These are phyloP conservation scores for Cardiospermum halicacabum DNA, from an alignment of 345 rosid genomes.

Conservation along the genomic window DNA sequence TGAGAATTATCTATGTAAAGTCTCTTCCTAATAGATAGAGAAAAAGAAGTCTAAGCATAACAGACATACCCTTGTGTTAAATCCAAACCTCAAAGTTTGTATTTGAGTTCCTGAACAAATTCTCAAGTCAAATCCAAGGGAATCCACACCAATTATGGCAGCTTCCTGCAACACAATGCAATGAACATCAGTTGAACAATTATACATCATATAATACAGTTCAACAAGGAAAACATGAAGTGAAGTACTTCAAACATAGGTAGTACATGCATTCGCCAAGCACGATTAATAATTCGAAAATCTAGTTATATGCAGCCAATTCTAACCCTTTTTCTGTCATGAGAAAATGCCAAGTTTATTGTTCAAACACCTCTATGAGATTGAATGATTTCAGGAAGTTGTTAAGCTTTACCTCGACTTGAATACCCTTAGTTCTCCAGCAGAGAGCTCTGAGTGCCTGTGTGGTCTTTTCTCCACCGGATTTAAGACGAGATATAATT, in stretches of 20 bases:
- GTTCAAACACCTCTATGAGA: too few species aligned
- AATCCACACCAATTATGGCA: slow-evolving; percentile 56
- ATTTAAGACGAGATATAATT: slow-evolving; percentile 64
- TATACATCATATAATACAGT: background rate
- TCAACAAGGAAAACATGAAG: background rate
- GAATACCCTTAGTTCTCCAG: slow-evolving; percentile 75
- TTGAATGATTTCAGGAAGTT: slow-evolving; percentile 9
- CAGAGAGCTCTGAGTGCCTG: slow-evolving; percentile 76
- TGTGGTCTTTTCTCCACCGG: slow-evolving; percentile 54
- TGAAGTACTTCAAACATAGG: background rate
- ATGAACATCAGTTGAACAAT: slow-evolving; percentile 4
- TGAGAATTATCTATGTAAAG: too few species aligned
- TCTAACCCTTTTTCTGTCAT: background rate
- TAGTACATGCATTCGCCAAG: background rate
- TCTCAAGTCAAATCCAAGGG: slow-evolving; percentile 78
- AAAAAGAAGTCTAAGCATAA: background rate
- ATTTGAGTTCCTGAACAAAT: slow-evolving; percentile 83
- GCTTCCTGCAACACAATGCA: slow-evolving; percentile 52
- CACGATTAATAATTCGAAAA: background rate
- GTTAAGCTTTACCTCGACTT: slow-evolving; percentile 65
- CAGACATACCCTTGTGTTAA: slow-evolving; percentile 54
- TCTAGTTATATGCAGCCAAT: background rate
- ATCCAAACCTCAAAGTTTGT: slow-evolving; percentile 73
- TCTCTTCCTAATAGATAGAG: background rate
- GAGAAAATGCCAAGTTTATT: too few species aligned